A percentile compares a stretch with the other conserved stretches of the same genome.
These are phyloP conservation scores for Phytophthora pseudosyringae DNA, from an alignment of 352 stramenopile species.

Conservation along the genomic window DNA sequence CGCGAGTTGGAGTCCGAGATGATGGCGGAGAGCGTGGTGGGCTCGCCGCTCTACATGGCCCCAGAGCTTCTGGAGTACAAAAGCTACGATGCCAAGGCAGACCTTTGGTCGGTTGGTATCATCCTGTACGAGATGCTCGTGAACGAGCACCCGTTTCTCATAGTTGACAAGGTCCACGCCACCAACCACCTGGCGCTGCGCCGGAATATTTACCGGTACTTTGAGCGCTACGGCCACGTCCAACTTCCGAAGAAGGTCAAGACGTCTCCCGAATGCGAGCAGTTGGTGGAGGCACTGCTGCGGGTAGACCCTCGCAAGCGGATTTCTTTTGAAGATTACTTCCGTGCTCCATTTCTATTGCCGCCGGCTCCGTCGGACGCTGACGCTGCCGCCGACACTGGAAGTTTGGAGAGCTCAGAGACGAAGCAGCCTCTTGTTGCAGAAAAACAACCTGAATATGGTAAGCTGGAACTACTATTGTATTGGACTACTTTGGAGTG, in stretches of 20 bases:
- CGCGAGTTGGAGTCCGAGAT: constrained; percentile 71
- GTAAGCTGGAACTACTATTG: constrained; percentile 28
- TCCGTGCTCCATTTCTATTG: constrained; percentile 69
- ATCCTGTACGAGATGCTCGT: constrained; percentile 89
- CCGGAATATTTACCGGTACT: constrained; percentile 83
- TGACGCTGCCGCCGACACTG: constrained; percentile 22
- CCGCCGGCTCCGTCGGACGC: constrained; percentile 52
- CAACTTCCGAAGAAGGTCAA: constrained; percentile 57
- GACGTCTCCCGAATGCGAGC: constrained; percentile 68
- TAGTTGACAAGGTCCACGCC: constrained; percentile 76
- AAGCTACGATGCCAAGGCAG: constrained; percentile 83
- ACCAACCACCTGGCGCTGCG: constrained; percentile 82
- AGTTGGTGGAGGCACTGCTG: constrained; percentile 64
- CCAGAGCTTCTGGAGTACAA: constrained; percentile 86
- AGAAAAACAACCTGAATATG: constrained; percentile 70
- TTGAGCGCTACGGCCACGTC: constrained; percentile 60
- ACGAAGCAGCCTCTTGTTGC: constrained; percentile 75
- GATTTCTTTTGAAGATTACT: constrained; percentile 86
- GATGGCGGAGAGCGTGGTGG: constrained; percentile 82
- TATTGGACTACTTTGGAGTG: too few relatives aligned
- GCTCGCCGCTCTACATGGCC: constrained; percentile 83
- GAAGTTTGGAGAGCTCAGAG: constrained; percentile 47
- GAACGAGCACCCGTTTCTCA: constrained; percentile 80
- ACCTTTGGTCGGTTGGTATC: constrained; percentile 83
- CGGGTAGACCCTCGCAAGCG: constrained; percentile 66